Conservation (phyloP, 768 basidiomycete genomes). For the Tricholoma matsutake region DNA sequence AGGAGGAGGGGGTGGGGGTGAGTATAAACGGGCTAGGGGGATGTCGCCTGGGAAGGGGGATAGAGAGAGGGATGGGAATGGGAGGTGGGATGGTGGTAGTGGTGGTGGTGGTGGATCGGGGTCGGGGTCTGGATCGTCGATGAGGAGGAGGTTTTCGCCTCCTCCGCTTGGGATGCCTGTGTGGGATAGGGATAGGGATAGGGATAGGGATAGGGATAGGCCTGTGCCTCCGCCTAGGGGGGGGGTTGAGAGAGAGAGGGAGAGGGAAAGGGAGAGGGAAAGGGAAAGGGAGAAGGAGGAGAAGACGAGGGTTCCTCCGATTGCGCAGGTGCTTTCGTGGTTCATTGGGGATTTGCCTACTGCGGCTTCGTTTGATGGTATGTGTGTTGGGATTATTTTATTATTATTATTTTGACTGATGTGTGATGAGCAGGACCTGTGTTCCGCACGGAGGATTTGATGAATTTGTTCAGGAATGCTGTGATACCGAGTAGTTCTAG, state of each 20-base stretch:
- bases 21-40: slow-evolving; percentile 34
- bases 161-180: slow-evolving; percentile 15
- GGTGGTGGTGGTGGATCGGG: slow-evolving; percentile 22
- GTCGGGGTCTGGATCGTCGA: slow-evolving; percentile 25
- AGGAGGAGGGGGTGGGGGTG: slow-evolving; percentile 26
- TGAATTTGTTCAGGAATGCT: slow-evolving; percentile 80
- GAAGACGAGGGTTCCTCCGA: slow-evolving; percentile 39
- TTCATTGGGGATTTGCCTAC: slow-evolving; percentile 81
- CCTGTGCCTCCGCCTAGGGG: slow-evolving; percentile 41
- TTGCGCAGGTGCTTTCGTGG: slow-evolving; percentile 68
- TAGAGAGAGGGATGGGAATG: slow-evolving; percentile 28
- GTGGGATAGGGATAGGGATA: too few relatives aligned
- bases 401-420: slow-evolving; percentile 3
- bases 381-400: slow-evolving; percentile 33
- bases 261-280: slow-evolving; percentile 25
- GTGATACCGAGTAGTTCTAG: slow-evolving; percentile 66
- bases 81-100: slow-evolving; percentile 7
- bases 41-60: slow-evolving; percentile 26
- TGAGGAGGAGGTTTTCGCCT: slow-evolving; percentile 42
- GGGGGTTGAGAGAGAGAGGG: slow-evolving; percentile 37
- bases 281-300: slow-evolving; percentile 46
- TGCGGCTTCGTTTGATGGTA: slow-evolving; percentile 82
- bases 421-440: slow-evolving; percentile 63
- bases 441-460: slow-evolving; percentile 86
- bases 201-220: too few relatives aligned